These are phyloP conservation scores for Rhododendron ferrugineum DNA, from an alignment of 148 eudicot species.

Conservation along the genomic window DNA sequence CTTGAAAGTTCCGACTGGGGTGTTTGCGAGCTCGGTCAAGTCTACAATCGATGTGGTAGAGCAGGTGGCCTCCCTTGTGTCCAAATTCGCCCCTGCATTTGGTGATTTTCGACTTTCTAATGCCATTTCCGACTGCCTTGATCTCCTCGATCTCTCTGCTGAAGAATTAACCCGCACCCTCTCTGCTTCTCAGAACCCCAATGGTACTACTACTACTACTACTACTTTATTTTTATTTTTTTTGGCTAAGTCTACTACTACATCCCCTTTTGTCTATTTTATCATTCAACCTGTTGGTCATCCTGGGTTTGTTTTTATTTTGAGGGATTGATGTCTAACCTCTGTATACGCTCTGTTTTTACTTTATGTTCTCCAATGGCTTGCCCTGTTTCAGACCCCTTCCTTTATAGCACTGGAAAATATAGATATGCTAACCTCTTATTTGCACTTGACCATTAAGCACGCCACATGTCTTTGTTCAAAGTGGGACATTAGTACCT, in stretches of 20 bases:
- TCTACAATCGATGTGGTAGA: slow-evolving; percentile 41
- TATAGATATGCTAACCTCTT: neutral
- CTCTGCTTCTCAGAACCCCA: slow-evolving; percentile 50
- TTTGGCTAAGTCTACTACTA: neutral
- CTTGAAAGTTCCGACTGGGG: slow-evolving; percentile 43
- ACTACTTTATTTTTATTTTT: neutral
- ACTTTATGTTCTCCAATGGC: neutral
- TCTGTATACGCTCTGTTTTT: neutral
- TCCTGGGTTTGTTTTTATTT: neutral
- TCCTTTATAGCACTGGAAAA: neutral
- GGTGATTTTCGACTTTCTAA: slow-evolving; percentile 61
- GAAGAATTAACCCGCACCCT: slow-evolving; percentile 52
- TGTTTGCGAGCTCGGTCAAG: slow-evolving; percentile 38
- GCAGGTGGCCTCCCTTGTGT: slow-evolving; percentile 37
- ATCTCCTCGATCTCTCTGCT: slow-evolving; percentile 62
- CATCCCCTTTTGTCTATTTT: neutral
- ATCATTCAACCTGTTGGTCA: neutral
- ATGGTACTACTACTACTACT: slow-evolving; percentile 15
- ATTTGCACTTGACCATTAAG: neutral
- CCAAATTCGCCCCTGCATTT: slow-evolving; percentile 27
- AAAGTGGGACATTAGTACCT: neutral
- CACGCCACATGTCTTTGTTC: neutral
- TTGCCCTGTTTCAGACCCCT: neutral
- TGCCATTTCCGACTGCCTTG: slow-evolving; percentile 69
- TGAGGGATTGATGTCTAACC: neutral